These are phyloP conservation scores for Dactylonectria macrodidyma DNA, from an alignment of 2,329 filamentous ascomycete species.

Conservation along the genomic window DNA sequence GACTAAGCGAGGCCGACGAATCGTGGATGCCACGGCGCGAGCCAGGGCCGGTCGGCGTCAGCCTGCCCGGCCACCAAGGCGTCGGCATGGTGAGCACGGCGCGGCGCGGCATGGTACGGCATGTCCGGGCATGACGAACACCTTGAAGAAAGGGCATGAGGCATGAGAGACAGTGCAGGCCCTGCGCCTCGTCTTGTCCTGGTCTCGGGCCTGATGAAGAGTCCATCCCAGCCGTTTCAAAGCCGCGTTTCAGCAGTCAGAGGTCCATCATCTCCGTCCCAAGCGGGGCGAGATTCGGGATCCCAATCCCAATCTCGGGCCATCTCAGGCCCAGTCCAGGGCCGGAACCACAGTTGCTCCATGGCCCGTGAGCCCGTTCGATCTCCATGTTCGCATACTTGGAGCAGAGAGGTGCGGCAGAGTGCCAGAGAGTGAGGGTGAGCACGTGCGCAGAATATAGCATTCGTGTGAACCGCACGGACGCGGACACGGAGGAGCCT, in stretches of 20 bases:
- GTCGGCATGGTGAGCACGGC: conserved; percentile 4
- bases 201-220: conserved; percentile 23
- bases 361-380: not conserved
- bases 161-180: conserved; percentile 18
- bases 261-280: conserved; percentile 29
- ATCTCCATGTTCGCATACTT: not conserved
- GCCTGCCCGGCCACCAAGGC: conserved; percentile 6
- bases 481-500: conserved; percentile 6
- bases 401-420: not conserved
- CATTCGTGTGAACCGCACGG: not conserved
- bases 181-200: conserved; percentile 21
- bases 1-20: conserved; percentile 1
- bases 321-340: conserved; percentile 12
- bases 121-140: conserved; percentile 32
- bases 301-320: conserved; percentile 30
- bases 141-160: conserved; percentile 14
- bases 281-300: conserved; percentile 41
- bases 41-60: conserved; percentile 17
- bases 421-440: not conserved
- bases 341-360: not conserved
- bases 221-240: conserved; percentile 44
- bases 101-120: conserved; percentile 7
- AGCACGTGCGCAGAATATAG: not conserved
- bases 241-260: conserved; percentile 43
- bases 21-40: conserved; percentile 12